These are phyloP conservation scores for Pseudonitzschia delicatissima DNA, from an alignment of 108 stramenopile species.

Conservation along the genomic window DNA sequence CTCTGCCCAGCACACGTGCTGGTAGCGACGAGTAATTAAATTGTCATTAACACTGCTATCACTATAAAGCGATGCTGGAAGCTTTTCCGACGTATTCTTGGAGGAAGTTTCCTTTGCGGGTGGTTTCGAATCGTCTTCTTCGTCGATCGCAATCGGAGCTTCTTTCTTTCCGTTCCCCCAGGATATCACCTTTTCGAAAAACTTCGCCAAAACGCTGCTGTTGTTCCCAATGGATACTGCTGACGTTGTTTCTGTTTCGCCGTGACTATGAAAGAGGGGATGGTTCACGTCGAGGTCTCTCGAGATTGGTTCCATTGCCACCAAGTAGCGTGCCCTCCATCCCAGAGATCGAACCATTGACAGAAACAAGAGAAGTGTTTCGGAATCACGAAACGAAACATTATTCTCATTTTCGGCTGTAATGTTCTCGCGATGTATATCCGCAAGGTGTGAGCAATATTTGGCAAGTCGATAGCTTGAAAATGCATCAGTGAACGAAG, in stretches of 20 bases:
- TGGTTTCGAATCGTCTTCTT: constrained; percentile 7
- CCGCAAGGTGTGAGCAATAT: background rate
- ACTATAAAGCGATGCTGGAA: background rate
- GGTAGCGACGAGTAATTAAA: background rate
- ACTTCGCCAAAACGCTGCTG: background rate
- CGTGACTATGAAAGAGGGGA: constrained; percentile 45
- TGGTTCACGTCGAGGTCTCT: constrained; percentile 71
- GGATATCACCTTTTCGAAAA: background rate
- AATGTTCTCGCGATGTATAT: background rate
- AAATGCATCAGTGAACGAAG: no score
- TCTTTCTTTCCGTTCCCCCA: background rate
- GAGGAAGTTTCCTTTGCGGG: constrained; percentile 8
- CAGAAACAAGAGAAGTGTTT: constrained; percentile 51
- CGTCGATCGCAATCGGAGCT: constrained; percentile 1
- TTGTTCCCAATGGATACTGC: background rate
- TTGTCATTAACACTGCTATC: background rate
- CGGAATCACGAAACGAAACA: constrained; percentile 17
- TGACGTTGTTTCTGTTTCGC: background rate
- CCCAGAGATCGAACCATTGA: constrained; percentile 67
- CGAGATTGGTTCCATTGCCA: constrained; percentile 51
- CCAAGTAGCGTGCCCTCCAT: constrained; percentile 77
- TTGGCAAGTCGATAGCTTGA: background rate
- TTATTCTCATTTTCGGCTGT: background rate
- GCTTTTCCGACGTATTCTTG: background rate
- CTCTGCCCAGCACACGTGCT: constrained; percentile 25